phyloP scores from a whole-genome alignment of 352 stramenopile species.

The Phytophthora kernoviae region DNA sequence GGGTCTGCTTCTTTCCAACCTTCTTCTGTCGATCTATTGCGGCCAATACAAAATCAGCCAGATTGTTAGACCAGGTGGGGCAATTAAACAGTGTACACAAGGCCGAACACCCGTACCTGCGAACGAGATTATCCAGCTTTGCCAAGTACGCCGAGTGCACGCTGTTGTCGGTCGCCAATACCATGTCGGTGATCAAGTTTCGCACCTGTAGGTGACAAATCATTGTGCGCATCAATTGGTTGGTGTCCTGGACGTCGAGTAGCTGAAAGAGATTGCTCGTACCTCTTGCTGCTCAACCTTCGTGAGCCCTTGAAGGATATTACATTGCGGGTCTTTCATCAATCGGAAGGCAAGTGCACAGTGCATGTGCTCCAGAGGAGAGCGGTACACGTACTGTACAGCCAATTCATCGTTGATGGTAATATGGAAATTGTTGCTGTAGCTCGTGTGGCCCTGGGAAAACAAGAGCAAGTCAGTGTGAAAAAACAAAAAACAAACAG shows the following conservation, averaged over 20 bases:
- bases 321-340: constrained; percentile 69
- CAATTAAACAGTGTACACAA: neutral
- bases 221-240: constrained; percentile 2
- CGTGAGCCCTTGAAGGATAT: constrained; percentile 76
- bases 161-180: constrained; percentile 89
- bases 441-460: constrained; percentile 80
- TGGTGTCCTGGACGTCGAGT: neutral
- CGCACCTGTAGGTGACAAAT: constrained; percentile 40
- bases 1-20: constrained; percentile 59
- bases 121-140: constrained; percentile 78
- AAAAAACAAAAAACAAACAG: neutral
- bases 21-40: constrained; percentile 40
- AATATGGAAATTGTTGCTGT: constrained; percentile 91
- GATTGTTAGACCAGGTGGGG: neutral
- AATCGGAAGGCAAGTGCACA: constrained; percentile 81
- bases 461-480: neutral
- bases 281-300: constrained; percentile 81
- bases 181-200: constrained; percentile 84
- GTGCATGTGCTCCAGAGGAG: constrained; percentile 88
- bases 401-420: constrained; percentile 79
- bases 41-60: neutral
- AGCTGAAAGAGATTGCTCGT: neutral
- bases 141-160: constrained; percentile 80
- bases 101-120: constrained; percentile 30
- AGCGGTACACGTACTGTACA: constrained; percentile 82